Evolutionary conservation across 306 rosid species (phyloP).

Genomic region (Pyrus communis): DNA sequence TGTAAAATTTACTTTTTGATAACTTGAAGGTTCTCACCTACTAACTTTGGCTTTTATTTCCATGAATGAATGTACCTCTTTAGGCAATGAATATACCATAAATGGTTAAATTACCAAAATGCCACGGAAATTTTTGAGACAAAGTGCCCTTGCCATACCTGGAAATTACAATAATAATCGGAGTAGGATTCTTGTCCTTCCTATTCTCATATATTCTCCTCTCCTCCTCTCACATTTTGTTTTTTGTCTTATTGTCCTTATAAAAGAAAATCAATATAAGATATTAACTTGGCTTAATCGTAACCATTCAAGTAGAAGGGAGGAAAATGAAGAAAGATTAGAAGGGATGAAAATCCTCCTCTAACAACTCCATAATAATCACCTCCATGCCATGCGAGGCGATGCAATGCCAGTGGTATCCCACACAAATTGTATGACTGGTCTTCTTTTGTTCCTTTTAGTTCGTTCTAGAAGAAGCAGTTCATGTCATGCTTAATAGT

Average conservation of each 20-base stretch:
- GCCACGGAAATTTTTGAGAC: neutral
- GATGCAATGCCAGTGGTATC: neutral
- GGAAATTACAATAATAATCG: neutral
- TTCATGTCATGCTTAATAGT: conserved; percentile 50
- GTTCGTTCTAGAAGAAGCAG: conserved; percentile 24
- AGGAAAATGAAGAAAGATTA: no score
- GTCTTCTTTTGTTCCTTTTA: conserved; percentile 9
- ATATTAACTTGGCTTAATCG: no score
- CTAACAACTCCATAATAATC: neutral
- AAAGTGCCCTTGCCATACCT: neutral
- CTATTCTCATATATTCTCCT: no score
- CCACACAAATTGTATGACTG: conserved; percentile 22
- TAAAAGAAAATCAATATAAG: no score
- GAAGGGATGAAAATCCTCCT: no score
- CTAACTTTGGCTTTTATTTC: neutral
- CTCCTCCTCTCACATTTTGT: no score
- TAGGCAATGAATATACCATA: neutral
- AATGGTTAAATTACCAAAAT: conserved; percentile 8
- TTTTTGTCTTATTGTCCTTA: no score
- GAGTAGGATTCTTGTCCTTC: no score
- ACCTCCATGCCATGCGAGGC: neutral
- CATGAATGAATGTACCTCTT: neutral
- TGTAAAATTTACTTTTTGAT: neutral
- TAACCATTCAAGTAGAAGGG: no score
- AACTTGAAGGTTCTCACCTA: neutral